Base-by-base conservation (phyloP, 495 filamentous ascomycete genomes). In the Penicillium canescens region DNA sequence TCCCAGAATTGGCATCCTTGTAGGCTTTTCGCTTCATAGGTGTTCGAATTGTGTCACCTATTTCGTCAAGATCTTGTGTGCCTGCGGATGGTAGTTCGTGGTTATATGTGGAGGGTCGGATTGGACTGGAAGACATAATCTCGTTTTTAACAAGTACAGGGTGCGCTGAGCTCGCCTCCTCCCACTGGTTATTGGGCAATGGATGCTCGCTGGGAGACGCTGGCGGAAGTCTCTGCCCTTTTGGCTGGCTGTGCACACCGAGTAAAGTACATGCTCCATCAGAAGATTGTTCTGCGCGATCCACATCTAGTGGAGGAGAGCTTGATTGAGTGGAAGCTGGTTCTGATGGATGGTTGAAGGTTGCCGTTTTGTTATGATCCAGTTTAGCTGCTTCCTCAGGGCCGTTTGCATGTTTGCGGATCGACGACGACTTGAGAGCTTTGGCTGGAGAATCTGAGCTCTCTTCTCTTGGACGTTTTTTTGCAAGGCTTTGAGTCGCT, bases 61-160 rank as follows among this genome's bases (percentile, higher is more conserved):
- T 79, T 46, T 87, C 83, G 68, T 94, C 89, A 10, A 93, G 75
- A 66, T 94, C 90, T 31, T 91, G 78, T 48, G 86, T 91, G 28
- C 67, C 65, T 28, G 56, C 53, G n/a, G 54, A 58, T 39, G 37
- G 56, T 21, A 26, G 52, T 33, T 48, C 53, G 23, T 40, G 43
- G 12, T 26, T 42, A 18, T 55, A 6, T 0, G 50, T 49, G 21
- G 45, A 44, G 13, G 56, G 82, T 73, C 48, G 80, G 59, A 61
- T 8, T 21, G 66, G 66, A 35, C 67, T 70, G 37, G 72, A 69
- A 23, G 68, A 69, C 42, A 69, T 35, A 18, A 52, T 56, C 47
- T 75, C 69, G 36, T 58, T 60, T 46, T 75, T 75, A 28, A 73
- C 53, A 11, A 54, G 37, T 23, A 69, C 54, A 26, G 60, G 57